phyloP scores from a whole-genome alignment of 306 rosid genomes.

The Luffa acutangula region DNA sequence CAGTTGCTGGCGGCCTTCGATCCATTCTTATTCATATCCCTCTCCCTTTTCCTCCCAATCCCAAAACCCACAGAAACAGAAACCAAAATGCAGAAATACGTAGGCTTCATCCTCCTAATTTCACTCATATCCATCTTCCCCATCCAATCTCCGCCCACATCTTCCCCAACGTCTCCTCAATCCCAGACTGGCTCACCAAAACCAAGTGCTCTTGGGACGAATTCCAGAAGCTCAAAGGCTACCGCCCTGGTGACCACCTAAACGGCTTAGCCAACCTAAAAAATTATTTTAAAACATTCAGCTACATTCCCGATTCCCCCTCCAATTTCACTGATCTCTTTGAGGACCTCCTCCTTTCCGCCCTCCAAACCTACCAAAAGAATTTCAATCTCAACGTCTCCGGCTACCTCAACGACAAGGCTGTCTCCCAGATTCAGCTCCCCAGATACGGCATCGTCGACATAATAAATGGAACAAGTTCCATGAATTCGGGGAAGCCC shows the following conservation, averaged over 20 bases:
- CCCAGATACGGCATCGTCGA: constrained; percentile 70
- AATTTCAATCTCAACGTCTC: constrained; percentile 79
- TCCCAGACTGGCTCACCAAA: constrained; percentile 4
- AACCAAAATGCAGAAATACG: too few relatives aligned
- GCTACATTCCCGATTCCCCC: constrained; percentile 49
- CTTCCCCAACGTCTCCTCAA: constrained; percentile 62
- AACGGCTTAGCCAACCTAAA: constrained; percentile 59
- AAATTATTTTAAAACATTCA: constrained; percentile 49
- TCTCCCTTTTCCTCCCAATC: too few relatives aligned
- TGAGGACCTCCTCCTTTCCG: constrained; percentile 42
- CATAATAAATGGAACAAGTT: too few relatives aligned
- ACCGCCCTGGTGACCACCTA: constrained; percentile 24
- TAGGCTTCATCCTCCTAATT: background rate
- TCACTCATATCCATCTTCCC: constrained; percentile 7
- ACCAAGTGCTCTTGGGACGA: constrained; percentile 42
- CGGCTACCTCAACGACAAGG: constrained; percentile 43
- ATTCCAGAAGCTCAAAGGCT: constrained; percentile 39
- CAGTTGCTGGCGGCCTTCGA: too few relatives aligned
- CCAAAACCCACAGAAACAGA: background rate
- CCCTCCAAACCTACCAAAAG: constrained; percentile 46
- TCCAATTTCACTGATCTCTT: constrained; percentile 54
- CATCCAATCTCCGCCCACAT: constrained; percentile 45
- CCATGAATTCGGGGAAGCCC: too few relatives aligned
- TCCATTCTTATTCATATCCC: too few relatives aligned
- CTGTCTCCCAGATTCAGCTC: constrained; percentile 26